Percentiles rank a stretch among this genome's conserved stretches.
Conservation (phyloP, 2,329 filamentous ascomycete species). For the Helotiales sp. region DNA sequence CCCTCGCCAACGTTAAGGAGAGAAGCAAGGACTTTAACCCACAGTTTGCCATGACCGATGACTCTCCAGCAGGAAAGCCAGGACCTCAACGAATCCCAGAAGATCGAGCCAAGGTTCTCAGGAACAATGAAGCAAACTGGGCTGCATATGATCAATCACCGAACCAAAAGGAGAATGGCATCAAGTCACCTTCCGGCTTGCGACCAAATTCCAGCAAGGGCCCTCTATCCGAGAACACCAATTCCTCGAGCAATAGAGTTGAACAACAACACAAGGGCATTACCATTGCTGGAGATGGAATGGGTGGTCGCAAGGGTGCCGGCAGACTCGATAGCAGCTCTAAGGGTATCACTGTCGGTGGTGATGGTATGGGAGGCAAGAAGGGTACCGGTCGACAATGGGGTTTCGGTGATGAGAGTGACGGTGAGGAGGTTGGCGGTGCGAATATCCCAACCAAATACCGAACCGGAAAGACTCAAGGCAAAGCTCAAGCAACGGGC, state of each 20-base stretch:
- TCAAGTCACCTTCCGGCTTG: slow-evolving; percentile 32
- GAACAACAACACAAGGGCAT: slow-evolving; percentile 36
- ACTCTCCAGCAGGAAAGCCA: slow-evolving; percentile 57
- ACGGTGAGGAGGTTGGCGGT: slow-evolving; percentile 46
- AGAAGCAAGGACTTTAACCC: slow-evolving; percentile 77
- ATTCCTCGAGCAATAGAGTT: slow-evolving; percentile 32
- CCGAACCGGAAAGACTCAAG: slow-evolving; percentile 37
- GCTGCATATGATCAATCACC: slow-evolving; percentile 60
- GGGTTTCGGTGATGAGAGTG: slow-evolving; percentile 60
- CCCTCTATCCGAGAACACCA: slow-evolving; percentile 39
- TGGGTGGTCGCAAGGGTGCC: slow-evolving; percentile 39
- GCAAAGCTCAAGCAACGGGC: slow-evolving; percentile 38
- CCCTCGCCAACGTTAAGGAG: slow-evolving; percentile 72
- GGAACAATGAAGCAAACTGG: slow-evolving; percentile 74
- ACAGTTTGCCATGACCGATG: slow-evolving; percentile 79
- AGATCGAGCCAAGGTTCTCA: slow-evolving; percentile 70
- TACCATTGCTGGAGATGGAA: slow-evolving; percentile 56
- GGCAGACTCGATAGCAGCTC: slow-evolving; percentile 53
- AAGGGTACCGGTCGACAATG: slow-evolving; percentile 50
- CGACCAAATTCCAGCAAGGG: slow-evolving; percentile 33
- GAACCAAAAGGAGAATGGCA: slow-evolving; percentile 50
- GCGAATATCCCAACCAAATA: slow-evolving; percentile 37
- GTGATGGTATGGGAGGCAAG: slow-evolving; percentile 40
- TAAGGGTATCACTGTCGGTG: slow-evolving; percentile 40
- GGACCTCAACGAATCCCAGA: slow-evolving; percentile 55